phyloP scores from a whole-genome alignment of 148 eudicot genomes.

The Rhododendron kiyosumense region DNA sequence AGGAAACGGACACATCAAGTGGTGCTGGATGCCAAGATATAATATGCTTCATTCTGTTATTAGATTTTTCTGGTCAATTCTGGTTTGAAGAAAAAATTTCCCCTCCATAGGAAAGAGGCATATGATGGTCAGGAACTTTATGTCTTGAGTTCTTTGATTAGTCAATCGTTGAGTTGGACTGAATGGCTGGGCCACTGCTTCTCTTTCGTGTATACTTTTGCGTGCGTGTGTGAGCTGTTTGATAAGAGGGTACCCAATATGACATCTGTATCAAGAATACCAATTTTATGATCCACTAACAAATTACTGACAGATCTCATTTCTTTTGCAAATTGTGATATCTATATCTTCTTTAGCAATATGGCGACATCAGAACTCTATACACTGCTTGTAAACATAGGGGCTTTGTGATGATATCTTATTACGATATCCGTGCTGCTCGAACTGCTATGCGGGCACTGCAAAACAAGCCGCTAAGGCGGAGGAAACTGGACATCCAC shows the following conservation, averaged over 20 bases:
- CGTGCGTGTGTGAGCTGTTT: not conserved
- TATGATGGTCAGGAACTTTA: not conserved
- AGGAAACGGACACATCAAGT: not conserved
- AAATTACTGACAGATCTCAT: not conserved
- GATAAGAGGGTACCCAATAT: not conserved
- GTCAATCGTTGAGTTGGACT: not conserved
- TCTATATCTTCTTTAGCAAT: constrained; percentile 50
- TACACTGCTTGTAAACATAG: constrained; percentile 91
- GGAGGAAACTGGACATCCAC: constrained; percentile 93
- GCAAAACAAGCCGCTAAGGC: constrained; percentile 76
- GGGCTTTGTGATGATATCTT: constrained; percentile 98
- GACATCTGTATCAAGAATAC: not conserved
- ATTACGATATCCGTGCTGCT: constrained; percentile 93
- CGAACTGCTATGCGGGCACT: constrained; percentile 79
- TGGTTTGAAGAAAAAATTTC: not conserved
- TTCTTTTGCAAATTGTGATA: not conserved
- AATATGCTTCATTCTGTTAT: not conserved
- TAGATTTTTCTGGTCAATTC: not conserved
- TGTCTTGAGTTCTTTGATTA: not conserved
- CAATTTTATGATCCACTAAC: not conserved
- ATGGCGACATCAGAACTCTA: constrained; percentile 85
- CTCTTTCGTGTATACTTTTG: not conserved
- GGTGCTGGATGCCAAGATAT: not conserved
- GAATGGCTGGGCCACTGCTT: not conserved
- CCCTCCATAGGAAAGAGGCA: not conserved